phyloP scores from a whole-genome alignment of 768 basidiomycete genomes.

The Megacollybia marginata region DNA sequence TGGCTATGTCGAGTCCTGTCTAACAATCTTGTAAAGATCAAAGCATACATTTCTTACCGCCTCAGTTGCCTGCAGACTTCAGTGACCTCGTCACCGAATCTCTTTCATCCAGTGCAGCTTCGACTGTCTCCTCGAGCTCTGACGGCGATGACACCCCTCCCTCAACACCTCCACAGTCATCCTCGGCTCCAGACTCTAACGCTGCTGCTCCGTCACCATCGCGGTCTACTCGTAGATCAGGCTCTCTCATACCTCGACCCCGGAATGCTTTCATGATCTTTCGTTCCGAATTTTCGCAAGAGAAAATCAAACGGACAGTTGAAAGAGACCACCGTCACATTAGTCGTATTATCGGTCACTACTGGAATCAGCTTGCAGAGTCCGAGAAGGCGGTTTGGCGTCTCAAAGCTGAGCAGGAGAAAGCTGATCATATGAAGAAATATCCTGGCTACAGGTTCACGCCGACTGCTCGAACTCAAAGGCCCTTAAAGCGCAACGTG shows the following conservation, averaged over 20 bases:
- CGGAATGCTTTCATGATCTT: conserved; percentile 81
- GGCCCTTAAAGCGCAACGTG: conserved; percentile 41
- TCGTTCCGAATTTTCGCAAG: conserved; percentile 49
- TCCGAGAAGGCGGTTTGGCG: conserved; percentile 45
- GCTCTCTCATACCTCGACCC: conserved; percentile 63
- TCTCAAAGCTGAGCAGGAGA: conserved; percentile 43
- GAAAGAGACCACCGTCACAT: conserved; percentile 55
- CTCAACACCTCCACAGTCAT: no score
- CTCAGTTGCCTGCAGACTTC: background rate
- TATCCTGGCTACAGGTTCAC: conserved; percentile 52
- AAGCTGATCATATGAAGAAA: conserved; percentile 35
- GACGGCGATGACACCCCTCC: no score
- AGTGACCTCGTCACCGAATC: background rate
- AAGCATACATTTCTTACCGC: background rate
- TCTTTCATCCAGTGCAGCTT: no score
- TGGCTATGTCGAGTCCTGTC: background rate
- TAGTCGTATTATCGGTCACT: conserved; percentile 46
- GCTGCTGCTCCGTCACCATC: background rate
- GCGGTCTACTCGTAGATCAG: conserved; percentile 17
- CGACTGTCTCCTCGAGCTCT: no score
- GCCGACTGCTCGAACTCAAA: conserved; percentile 35
- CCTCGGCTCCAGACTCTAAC: background rate
- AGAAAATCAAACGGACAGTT: conserved; percentile 37
- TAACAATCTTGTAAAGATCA: background rate
- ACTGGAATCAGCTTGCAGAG: conserved; percentile 48